Conservation (phyloP, 1,284 basidiomycete genomes). For the Apiotrichum akiyoshidainum region DNA sequence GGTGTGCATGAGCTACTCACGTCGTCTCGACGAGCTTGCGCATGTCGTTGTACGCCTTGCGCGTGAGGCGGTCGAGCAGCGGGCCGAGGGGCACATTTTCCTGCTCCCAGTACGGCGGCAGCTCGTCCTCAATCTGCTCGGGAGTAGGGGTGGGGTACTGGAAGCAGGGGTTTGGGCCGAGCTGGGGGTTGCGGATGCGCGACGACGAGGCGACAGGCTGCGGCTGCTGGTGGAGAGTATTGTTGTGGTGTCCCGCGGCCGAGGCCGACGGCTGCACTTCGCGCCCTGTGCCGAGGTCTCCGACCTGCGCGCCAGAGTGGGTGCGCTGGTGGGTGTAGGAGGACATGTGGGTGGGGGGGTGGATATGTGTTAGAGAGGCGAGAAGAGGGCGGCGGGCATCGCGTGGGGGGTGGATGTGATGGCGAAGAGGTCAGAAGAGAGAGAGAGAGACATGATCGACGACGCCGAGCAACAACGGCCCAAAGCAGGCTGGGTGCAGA, state of each 20-base stretch:
- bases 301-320: conserved; percentile 2
- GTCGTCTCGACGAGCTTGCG: conserved; percentile 31
- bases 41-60: conserved; percentile 40
- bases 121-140: conserved; percentile 41
- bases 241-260: neutral
- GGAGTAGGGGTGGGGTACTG: conserved; percentile 38
- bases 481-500: no score
- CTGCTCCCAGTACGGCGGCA: conserved; percentile 41
- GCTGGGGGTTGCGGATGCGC: conserved; percentile 42
- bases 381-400: no score
- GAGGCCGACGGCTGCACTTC: neutral
- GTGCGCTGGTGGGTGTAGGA: neutral
- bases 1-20: conserved; percentile 23
- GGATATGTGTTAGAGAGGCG: neutral
- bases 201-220: conserved; percentile 20
- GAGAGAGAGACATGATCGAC: no score
- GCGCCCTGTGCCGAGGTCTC: neutral
- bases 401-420: neutral
- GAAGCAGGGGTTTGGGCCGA: conserved; percentile 41
- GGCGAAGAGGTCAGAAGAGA: neutral
- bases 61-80: conserved; percentile 35
- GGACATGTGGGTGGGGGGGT: conserved; percentile 3
- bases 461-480: no score
- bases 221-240: conserved; percentile 14
- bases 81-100: conserved; percentile 41